Conservation (phyloP, 202 grass and related monocot species). For the Carex sylvatica region DNA sequence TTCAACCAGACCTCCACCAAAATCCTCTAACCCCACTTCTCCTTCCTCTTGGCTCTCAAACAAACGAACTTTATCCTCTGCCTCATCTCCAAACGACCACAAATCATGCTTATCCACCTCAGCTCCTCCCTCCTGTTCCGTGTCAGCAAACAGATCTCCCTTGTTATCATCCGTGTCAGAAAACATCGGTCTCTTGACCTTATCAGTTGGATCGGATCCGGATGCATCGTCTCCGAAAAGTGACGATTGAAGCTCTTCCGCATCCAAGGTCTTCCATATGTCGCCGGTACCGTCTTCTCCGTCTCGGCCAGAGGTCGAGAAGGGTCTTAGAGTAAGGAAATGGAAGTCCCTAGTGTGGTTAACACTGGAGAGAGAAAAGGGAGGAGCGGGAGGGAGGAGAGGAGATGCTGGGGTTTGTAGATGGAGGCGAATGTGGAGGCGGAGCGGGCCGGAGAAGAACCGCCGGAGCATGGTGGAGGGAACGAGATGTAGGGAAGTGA, state of each 20-base stretch:
- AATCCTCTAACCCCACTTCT: slow-evolving; percentile 41
- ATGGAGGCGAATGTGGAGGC: slow-evolving; percentile 41
- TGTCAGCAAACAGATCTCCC: slow-evolving; percentile 50
- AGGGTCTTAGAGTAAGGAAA: slow-evolving; percentile 29
- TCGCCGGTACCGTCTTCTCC: slow-evolving; percentile 44
- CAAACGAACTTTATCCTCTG: slow-evolving; percentile 40
- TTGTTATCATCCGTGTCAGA: slow-evolving; percentile 18
- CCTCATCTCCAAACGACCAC: slow-evolving; percentile 49
- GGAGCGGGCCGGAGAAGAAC: slow-evolving; percentile 42
- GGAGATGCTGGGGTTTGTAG: neutral
- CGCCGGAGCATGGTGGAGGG: slow-evolving; percentile 33
- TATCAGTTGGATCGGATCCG: slow-evolving; percentile 20
- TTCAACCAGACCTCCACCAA: slow-evolving; percentile 26
- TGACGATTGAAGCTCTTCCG: slow-evolving; percentile 41
- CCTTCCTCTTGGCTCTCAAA: slow-evolving; percentile 43
- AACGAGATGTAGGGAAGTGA: slow-evolving; percentile 29
- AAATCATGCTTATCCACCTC: slow-evolving; percentile 23
- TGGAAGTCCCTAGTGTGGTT: slow-evolving; percentile 6
- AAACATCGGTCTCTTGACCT: slow-evolving; percentile 31
- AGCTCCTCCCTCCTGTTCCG: slow-evolving; percentile 42
- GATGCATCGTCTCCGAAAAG: slow-evolving; percentile 28
- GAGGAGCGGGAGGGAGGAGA: neutral
- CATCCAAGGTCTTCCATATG: slow-evolving; percentile 48
- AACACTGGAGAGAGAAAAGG: slow-evolving; percentile 25
- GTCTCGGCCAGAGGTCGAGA: slow-evolving; percentile 52